Evolutionary conservation across 768 basidiomycete genomes (phyloP).

Genomic region (Collybiopsis confluens): DNA sequence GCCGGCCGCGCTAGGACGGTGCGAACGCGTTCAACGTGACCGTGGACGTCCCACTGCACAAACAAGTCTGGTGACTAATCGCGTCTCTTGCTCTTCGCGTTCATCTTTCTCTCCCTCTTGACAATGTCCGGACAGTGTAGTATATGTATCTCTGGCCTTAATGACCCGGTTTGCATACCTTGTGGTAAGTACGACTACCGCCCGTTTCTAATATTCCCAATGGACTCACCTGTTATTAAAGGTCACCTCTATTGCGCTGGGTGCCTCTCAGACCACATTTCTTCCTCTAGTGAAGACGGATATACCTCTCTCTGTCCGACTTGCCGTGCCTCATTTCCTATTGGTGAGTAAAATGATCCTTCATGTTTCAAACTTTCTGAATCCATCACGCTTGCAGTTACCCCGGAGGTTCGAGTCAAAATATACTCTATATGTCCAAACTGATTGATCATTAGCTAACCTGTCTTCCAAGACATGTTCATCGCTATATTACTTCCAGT

Average conservation of each 20-base stretch:
- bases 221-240: slow-evolving; percentile 19
- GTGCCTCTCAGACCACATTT: slow-evolving; percentile 45
- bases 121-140: slow-evolving; percentile 38
- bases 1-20: no score
- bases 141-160: slow-evolving; percentile 50
- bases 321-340: slow-evolving; percentile 52
- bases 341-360: slow-evolving; percentile 30
- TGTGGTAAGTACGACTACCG: slow-evolving; percentile 44
- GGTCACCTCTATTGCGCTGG: slow-evolving; percentile 62
- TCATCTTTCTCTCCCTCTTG: background rate
- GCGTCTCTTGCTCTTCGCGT: background rate
- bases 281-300: slow-evolving; percentile 23
- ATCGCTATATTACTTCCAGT: slow-evolving; percentile 39
- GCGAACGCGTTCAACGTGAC: background rate
- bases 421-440: background rate
- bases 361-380: background rate
- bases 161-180: slow-evolving; percentile 54
- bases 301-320: slow-evolving; percentile 51
- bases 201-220: background rate
- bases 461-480: slow-evolving; percentile 46
- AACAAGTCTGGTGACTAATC: background rate
- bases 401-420: slow-evolving; percentile 31
- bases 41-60: background rate
- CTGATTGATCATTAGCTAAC: slow-evolving; percentile 25
- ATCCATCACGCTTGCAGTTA: slow-evolving; percentile 26